Percentiles rank a stretch among this genome's conserved stretches.
phyloP scores from a whole-genome alignment of 805 yeast species.

The Lipomyces yamanashiensis region DNA sequence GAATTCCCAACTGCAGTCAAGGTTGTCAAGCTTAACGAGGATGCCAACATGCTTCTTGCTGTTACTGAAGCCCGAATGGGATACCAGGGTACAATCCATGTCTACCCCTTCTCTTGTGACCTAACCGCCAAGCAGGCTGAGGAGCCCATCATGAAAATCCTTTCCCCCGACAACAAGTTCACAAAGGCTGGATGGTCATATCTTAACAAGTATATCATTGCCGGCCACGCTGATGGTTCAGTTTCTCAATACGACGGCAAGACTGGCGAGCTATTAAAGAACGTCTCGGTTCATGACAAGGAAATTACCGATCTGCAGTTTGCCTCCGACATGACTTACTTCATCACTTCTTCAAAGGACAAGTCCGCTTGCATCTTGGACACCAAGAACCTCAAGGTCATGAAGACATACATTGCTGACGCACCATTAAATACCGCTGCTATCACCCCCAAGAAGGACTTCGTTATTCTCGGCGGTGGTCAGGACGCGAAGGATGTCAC shows the following conservation, averaged over 20 bases:
- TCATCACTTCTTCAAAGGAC: constrained; percentile 92
- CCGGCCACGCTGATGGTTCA: constrained; percentile 87
- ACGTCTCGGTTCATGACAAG: constrained; percentile 72
- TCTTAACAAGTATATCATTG: constrained; percentile 61
- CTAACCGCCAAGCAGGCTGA: constrained; percentile 42
- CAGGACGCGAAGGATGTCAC: constrained; percentile 99
- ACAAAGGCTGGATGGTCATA: constrained; percentile 88
- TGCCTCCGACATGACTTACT: constrained; percentile 82
- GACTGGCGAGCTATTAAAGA: constrained; percentile 70
- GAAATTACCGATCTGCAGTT: constrained; percentile 86
- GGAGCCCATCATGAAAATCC: constrained; percentile 35
- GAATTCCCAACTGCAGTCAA: constrained; percentile 83
- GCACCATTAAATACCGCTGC: constrained; percentile 96
- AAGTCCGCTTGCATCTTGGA: constrained; percentile 78
- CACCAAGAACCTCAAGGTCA: constrained; percentile 69
- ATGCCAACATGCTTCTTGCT: constrained; percentile 67
- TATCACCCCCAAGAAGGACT: constrained; percentile 90
- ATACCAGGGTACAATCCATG: constrained; percentile 71
- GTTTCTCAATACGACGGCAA: constrained; percentile 77
- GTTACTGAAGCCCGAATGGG: constrained; percentile 95
- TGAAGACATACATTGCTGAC: constrained; percentile 81
- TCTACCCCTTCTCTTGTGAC: constrained; percentile 64
- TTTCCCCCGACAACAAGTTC: constrained; percentile 54
- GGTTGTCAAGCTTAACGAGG: constrained; percentile 83
- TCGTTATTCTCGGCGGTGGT: constrained; percentile 96